Percentiles rank a stretch among this genome's conserved stretches.
phyloP scores from a whole-genome alignment of 2,329 filamentous ascomycete species.

The Zarea fungicola region DNA sequence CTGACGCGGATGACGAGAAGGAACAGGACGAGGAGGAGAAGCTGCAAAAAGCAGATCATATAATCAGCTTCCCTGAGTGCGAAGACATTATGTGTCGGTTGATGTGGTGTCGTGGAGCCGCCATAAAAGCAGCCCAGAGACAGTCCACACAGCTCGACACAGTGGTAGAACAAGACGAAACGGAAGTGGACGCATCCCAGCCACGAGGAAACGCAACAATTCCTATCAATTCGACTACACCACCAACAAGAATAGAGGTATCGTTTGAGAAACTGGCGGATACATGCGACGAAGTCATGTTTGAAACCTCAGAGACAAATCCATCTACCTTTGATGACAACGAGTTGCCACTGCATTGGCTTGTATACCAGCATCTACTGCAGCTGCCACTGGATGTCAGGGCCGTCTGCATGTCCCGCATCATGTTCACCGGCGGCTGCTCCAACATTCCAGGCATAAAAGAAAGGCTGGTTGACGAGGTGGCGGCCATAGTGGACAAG shows the following conservation, averaged over 20 bases:
- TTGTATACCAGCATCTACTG: constrained; percentile 73
- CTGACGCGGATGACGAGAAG: too few relatives aligned
- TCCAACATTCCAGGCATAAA: constrained; percentile 76
- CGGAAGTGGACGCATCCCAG: constrained; percentile 29
- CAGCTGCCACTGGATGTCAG: constrained; percentile 76
- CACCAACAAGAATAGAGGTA: constrained; percentile 55
- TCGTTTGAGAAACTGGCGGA: constrained; percentile 66
- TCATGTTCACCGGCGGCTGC: constrained; percentile 80
- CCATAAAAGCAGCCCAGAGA: constrained; percentile 27
- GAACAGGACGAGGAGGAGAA: constrained; percentile 27
- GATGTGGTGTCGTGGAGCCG: constrained; percentile 61
- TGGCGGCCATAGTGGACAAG: constrained; percentile 59
- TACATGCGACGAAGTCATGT: constrained; percentile 70
- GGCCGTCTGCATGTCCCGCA: constrained; percentile 79
- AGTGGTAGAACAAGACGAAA: constrained; percentile 54
- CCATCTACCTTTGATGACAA: constrained; percentile 72
- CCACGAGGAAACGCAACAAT: constrained; percentile 28
- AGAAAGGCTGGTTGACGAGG: constrained; percentile 68
- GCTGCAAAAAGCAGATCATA: constrained; percentile 23
- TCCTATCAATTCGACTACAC: constrained; percentile 40
- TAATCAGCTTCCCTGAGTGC: constrained; percentile 68
- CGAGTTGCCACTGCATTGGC: constrained; percentile 69
- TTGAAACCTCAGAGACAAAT: constrained; percentile 51
- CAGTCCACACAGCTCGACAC: constrained; percentile 40
- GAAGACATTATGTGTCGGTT: constrained; percentile 73